Evolutionary conservation across 108 stramenopile species (phyloP).

Genomic region (Skeletonema potamos): DNA sequence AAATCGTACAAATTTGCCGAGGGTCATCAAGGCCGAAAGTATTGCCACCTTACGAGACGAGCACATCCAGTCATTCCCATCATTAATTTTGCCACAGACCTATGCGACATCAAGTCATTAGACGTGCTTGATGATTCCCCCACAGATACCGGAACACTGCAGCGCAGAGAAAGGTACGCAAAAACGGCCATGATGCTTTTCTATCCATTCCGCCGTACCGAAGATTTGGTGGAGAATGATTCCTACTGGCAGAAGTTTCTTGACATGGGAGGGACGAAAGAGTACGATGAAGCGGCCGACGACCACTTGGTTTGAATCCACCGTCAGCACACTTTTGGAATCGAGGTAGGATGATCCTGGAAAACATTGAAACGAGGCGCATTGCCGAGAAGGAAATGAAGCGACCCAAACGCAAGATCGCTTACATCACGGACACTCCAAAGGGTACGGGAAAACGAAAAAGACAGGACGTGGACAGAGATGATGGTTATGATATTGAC

Average conservation of each 20-base stretch:
- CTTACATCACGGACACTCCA: neutral
- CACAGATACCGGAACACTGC: neutral
- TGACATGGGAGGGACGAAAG: neutral
- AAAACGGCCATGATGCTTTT: neutral
- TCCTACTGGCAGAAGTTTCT: neutral
- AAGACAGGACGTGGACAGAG: neutral
- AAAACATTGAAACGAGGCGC: neutral
- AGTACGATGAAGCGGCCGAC: neutral
- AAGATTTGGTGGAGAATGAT: neutral
- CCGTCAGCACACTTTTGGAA: neutral
- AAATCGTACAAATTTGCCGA: neutral
- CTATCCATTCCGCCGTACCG: neutral
- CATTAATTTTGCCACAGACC: neutral
- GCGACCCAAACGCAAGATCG: neutral
- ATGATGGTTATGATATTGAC: neutral
- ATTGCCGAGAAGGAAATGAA: neutral
- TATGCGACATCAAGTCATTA: neutral
- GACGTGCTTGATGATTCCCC: neutral
- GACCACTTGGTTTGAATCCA: neutral
- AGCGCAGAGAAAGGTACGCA: neutral
- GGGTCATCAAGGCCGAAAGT: neutral
- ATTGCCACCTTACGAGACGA: neutral
- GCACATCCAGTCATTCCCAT: neutral
- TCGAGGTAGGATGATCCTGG: neutral
- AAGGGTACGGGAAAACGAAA: neutral